These are phyloP conservation scores for Fusarium longipes DNA, from an alignment of 2,329 filamentous ascomycete species.

Conservation along the genomic window DNA sequence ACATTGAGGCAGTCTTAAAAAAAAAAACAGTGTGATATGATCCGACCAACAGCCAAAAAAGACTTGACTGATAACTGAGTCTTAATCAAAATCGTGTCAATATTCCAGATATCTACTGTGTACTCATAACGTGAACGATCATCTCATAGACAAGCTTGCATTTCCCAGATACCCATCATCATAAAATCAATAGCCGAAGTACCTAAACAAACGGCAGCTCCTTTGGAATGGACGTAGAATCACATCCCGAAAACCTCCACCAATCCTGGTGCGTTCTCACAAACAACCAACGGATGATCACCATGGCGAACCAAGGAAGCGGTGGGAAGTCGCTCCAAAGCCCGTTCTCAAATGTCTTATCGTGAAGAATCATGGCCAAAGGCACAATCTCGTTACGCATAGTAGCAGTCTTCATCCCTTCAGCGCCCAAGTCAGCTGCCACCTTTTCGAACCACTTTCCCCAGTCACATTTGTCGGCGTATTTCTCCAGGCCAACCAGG, in stretches of 20 bases:
- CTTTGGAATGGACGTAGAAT: constrained; percentile 46
- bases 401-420: constrained; percentile 30
- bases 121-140: not conserved
- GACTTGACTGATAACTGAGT: not conserved
- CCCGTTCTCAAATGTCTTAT: constrained; percentile 44
- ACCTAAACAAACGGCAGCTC: constrained; percentile 50
- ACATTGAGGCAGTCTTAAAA: not conserved
- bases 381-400: constrained; percentile 41
- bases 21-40: not conserved
- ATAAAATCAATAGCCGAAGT: constrained; percentile 21
- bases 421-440: constrained; percentile 21
- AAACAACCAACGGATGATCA: constrained; percentile 51
- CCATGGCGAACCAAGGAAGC: constrained; percentile 42
- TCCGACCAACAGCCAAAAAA: not conserved
- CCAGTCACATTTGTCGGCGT: constrained; percentile 52
- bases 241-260: constrained; percentile 53
- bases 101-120: not conserved
- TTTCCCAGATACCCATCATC: not conserved
- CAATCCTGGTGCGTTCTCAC: constrained; percentile 51
- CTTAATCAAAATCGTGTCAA: not conserved
- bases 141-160: not conserved
- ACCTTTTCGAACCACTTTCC: constrained; percentile 45
- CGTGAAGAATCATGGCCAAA: constrained; percentile 44
- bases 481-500: constrained; percentile 50
- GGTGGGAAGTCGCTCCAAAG: constrained; percentile 45